Base-by-base conservation (phyloP, 352 stramenopile genomes). In the Phytophthora sp. region DNA sequence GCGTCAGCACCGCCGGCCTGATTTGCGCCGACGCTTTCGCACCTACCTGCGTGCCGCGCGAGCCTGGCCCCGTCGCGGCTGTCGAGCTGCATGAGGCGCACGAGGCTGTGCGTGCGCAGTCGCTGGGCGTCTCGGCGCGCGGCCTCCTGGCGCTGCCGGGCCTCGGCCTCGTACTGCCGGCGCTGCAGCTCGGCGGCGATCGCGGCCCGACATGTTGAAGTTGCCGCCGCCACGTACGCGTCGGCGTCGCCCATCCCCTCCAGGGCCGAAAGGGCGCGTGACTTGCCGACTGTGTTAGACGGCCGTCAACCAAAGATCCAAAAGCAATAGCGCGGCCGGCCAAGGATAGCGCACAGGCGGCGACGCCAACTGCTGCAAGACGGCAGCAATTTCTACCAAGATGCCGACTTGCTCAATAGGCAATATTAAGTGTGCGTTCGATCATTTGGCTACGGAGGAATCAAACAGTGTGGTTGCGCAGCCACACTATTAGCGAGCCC, bases 81-180 rank as follows among this genome's bases (percentile, higher is more conserved):
- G 26, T 87, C 76, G n/a, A 87, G 52, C 18, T 85, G 76, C 66
- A 78, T 74, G 46, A 89, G 42, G 10, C 78, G 70, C 46, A 85
- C 56, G 21, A 88, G 43, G 43, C 74, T 79, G n/a, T 74, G 76
- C 45, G 77, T 89, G 35, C 49, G 61, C 3, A 82, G 61, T 15
- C 64, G 56, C 52, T 85, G 68, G 10, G 26, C 39, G 11, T 74
- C 62, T 12, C 57, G 60, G 2, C 30, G 58, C 23, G 62, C 63
- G 4, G 24, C 23, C 54, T 75, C 74, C 41, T 59, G 35, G 8
- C 39, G 49, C 24, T 58, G 23, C 20, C 46, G 20, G 2, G 38
- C 57, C 17, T 13, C 21, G 12, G 52, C 26, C 2, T 72, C 48
- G 1, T 26, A 54, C 3, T 60, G 68, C 24, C 74, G 57, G 8